Conservation (phyloP, 2,329 filamentous ascomycete species). For the Diaporthe sp. region DNA sequence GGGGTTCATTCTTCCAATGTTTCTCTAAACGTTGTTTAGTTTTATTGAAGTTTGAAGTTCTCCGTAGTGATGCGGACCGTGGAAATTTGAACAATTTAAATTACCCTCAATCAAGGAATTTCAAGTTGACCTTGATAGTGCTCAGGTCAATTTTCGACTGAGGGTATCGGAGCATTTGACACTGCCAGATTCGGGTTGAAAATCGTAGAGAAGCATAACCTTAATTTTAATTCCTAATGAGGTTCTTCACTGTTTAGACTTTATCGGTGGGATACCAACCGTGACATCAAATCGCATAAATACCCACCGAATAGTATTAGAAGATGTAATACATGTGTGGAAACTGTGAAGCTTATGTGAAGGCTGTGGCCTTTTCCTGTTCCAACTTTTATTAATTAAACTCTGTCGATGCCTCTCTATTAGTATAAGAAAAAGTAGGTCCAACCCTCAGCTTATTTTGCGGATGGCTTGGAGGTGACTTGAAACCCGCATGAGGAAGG, state of each 20-base stretch:
- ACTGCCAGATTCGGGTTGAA: too few species aligned
- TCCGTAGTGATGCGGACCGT: neutral
- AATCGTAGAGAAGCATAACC: too few species aligned
- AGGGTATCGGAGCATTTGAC: too few species aligned
- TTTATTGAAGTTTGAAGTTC: neutral
- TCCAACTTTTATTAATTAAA: neutral
- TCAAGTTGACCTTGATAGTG: too few species aligned
- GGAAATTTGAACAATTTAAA: too few species aligned
- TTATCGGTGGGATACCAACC: too few species aligned
- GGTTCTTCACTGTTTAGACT: too few species aligned
- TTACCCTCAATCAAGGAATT: too few species aligned
- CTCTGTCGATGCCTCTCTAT: neutral
- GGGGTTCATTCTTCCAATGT: neutral
- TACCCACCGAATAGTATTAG: neutral
- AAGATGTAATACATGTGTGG: too few species aligned
- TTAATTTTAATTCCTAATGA: too few species aligned
- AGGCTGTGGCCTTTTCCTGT: neutral
- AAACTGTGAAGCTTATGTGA: neutral
- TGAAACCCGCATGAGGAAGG: neutral
- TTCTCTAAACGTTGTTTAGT: neutral
- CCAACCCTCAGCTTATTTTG: neutral
- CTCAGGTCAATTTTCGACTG: too few species aligned
- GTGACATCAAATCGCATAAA: neutral
- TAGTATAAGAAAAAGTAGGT: neutral
- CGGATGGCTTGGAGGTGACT: neutral